These are phyloP conservation scores for Blastosporella zonata DNA, from an alignment of 1,284 basidiomycete species.

Conservation along the genomic window DNA sequence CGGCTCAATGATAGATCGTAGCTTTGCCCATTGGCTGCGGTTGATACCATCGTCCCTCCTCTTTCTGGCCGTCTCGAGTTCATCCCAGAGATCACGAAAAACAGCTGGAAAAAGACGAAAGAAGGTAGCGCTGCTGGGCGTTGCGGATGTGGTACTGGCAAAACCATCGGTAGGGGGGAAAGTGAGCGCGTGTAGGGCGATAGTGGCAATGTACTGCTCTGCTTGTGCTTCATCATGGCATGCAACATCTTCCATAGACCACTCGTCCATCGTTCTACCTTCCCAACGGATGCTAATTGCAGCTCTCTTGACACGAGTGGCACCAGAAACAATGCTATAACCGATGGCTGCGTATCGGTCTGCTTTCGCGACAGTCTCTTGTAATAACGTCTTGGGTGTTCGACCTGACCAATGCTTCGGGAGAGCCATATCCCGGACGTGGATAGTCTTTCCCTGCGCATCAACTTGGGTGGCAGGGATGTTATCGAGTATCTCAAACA, in stretches of 20 bases:
- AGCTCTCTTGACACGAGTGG: slow-evolving; percentile 70
- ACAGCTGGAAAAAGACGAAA: slow-evolving; percentile 77
- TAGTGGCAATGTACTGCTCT: slow-evolving; percentile 86
- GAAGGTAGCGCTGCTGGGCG: slow-evolving; percentile 49
- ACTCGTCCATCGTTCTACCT: slow-evolving; percentile 59
- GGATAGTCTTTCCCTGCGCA: slow-evolving; percentile 54
- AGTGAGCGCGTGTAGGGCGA: slow-evolving; percentile 79
- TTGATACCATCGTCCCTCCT: slow-evolving; percentile 63
- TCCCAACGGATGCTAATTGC: slow-evolving; percentile 74
- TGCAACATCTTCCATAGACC: slow-evolving; percentile 84
- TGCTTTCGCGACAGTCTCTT: slow-evolving; percentile 61
- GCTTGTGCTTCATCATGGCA: slow-evolving; percentile 80
- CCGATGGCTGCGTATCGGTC: slow-evolving; percentile 76
- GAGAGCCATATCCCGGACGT: slow-evolving; percentile 72
- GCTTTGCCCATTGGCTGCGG: slow-evolving; percentile 66
- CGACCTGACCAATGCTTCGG: slow-evolving; percentile 81
- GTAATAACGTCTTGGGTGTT: slow-evolving; percentile 68
- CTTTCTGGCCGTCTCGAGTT: slow-evolving; percentile 73
- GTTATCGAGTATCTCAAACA: slow-evolving; percentile 81
- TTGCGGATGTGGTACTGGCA: slow-evolving; percentile 41
- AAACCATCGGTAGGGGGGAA: slow-evolving; percentile 65
- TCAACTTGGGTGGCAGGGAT: slow-evolving; percentile 52
- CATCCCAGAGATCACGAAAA: slow-evolving; percentile 92
- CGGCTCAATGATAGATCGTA: slow-evolving; percentile 59
- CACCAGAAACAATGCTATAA: slow-evolving; percentile 64